These are phyloP conservation scores for Botrytis aclada DNA, from an alignment of 2,329 filamentous ascomycete species.

Conservation along the genomic window DNA sequence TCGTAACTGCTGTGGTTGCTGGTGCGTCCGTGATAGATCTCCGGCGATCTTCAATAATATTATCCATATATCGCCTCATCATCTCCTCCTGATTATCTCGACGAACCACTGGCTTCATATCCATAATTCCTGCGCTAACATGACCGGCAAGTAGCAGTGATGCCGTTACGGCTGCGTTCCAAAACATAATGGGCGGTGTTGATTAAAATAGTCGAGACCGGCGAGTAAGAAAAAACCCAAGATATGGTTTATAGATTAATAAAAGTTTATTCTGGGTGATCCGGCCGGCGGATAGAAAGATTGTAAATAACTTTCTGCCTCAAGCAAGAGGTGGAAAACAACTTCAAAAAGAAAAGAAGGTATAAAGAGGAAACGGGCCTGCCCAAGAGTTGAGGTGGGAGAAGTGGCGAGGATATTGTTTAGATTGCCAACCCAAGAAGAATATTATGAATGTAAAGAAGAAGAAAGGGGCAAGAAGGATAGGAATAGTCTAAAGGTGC, in stretches of 20 bases:
- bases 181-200: conserved; percentile 28
- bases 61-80: conserved; percentile 35
- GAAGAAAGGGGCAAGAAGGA: background rate
- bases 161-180: conserved; percentile 23
- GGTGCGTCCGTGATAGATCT: conserved; percentile 10
- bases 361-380: conserved; percentile 29
- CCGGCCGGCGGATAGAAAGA: conserved; percentile 33
- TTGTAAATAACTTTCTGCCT: conserved; percentile 25
- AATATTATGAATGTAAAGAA: conserved; percentile 20
- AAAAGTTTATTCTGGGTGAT: conserved; percentile 18
- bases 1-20: conserved; percentile 16
- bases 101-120: conserved; percentile 2
- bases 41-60: conserved; percentile 29
- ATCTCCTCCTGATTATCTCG: conserved; percentile 26
- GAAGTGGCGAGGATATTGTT: conserved; percentile 28
- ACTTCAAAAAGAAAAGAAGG: conserved; percentile 24
- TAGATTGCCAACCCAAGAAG: conserved; percentile 25
- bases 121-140: conserved; percentile 32
- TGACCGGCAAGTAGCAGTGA: conserved; percentile 32
- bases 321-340: conserved; percentile 12
- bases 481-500: conserved; percentile 24
- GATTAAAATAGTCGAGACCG: conserved; percentile 6
- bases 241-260: conserved; percentile 15
- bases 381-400: conserved; percentile 29
- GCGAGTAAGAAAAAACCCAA: conserved; percentile 13